A percentile compares a stretch with the other conserved stretches of the same genome.
These are phyloP conservation scores for Discostella stelligera DNA, from an alignment of 352 stramenopile species.

Conservation along the genomic window DNA sequence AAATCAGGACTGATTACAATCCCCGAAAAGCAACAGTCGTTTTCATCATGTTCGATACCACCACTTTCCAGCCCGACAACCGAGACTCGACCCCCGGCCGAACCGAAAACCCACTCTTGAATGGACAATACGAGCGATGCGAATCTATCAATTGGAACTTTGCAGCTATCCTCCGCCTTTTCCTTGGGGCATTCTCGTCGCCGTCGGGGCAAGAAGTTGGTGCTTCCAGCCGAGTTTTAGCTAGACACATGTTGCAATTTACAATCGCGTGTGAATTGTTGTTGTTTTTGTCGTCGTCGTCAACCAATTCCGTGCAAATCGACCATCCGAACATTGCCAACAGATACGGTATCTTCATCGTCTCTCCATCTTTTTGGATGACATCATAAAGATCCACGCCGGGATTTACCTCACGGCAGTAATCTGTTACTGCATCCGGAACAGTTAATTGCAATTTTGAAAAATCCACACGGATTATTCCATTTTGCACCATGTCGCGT, in stretches of 20 bases:
- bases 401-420: constrained; percentile 13
- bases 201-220: not conserved
- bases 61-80: constrained; percentile 36
- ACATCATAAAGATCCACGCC: constrained; percentile 6
- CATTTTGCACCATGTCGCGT: constrained; percentile 6
- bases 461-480: not conserved
- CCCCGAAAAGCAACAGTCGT: not conserved
- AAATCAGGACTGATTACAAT: too few species aligned
- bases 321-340: constrained; percentile 38
- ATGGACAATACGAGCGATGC: constrained; percentile 42
- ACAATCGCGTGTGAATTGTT: constrained; percentile 8
- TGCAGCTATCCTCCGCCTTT: constrained; percentile 15
- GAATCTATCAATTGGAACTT: constrained; percentile 40
- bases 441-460: constrained; percentile 12
- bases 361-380: constrained; percentile 6
- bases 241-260: constrained; percentile 38
- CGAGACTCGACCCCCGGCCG: not conserved
- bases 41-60: constrained; percentile 33
- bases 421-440: constrained; percentile 11
- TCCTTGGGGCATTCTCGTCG: not conserved
- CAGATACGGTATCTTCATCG: constrained; percentile 15
- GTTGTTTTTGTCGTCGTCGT: not conserved
- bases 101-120: constrained; percentile 38
- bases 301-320: constrained; percentile 9
- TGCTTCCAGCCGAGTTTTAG: constrained; percentile 17